Conservation (phyloP, 352 stramenopile genomes). For the Aphanomyces cochlioides region DNA sequence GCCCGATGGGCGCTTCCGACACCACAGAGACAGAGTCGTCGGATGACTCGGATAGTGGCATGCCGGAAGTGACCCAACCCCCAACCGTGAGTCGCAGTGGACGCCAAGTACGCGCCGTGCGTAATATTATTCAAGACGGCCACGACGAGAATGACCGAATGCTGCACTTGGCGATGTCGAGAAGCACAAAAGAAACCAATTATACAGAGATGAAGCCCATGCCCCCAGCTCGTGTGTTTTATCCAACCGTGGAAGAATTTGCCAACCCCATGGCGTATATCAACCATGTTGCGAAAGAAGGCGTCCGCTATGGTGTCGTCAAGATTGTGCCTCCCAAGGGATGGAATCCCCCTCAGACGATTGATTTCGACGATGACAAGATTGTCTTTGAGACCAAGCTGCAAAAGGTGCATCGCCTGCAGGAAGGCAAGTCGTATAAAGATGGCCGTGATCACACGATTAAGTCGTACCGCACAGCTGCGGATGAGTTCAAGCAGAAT, state of each 20-base stretch:
- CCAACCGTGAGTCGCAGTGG: slow-evolving; percentile 3
- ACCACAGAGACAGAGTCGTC: background rate
- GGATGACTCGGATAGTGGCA: background rate
- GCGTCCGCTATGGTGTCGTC: slow-evolving; percentile 87
- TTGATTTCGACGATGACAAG: slow-evolving; percentile 54
- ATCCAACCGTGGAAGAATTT: slow-evolving; percentile 84
- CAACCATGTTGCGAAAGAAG: slow-evolving; percentile 44
- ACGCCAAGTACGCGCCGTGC: background rate
- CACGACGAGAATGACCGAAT: slow-evolving; percentile 6
- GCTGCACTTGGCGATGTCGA: slow-evolving; percentile 9
- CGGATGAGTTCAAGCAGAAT: slow-evolving; percentile 47
- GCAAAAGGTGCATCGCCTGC: slow-evolving; percentile 89
- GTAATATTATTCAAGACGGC: background rate
- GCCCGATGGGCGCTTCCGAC: too few species aligned
- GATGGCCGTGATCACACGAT: slow-evolving; percentile 62
- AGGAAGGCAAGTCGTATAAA: slow-evolving; percentile 65
- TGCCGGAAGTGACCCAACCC: background rate
- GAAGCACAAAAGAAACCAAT: slow-evolving; percentile 14
- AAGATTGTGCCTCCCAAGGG: slow-evolving; percentile 97
- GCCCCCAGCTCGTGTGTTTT: slow-evolving; percentile 56
- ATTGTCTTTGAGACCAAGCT: slow-evolving; percentile 89
- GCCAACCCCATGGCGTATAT: slow-evolving; percentile 87
- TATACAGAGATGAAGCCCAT: slow-evolving; percentile 35
- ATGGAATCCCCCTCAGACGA: slow-evolving; percentile 84
- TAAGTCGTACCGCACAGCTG: slow-evolving; percentile 56